Evolutionary conservation across 371 early-diverging fungal species (phyloP).

Genomic region (Dichotomocladium elegans): DNA sequence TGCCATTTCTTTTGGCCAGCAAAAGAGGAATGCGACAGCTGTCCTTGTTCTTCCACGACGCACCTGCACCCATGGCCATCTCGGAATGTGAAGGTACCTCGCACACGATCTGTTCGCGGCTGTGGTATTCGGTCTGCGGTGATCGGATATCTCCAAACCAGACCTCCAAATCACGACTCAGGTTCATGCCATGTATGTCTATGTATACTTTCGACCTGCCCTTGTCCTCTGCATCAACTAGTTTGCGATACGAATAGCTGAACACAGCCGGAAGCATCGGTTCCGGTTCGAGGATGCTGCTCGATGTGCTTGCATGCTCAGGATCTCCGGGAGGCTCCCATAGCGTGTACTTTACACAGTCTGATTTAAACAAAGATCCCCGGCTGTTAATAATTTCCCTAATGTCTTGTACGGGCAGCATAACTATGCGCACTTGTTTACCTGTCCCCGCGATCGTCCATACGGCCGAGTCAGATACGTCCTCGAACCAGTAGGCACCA

Average conservation of each 20-base stretch:
- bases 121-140: constrained; percentile 45
- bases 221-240: not conserved
- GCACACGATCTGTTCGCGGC: constrained; percentile 42
- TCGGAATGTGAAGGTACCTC: constrained; percentile 30
- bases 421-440: too few relatives aligned
- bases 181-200: constrained; percentile 48
- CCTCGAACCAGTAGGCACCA: constrained; percentile 74
- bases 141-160: constrained; percentile 68
- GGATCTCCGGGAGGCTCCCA: constrained; percentile 62
- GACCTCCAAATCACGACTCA: constrained; percentile 59
- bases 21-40: not conserved
- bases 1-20: not conserved
- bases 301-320: too few relatives aligned
- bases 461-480: constrained; percentile 81
- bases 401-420: too few relatives aligned
- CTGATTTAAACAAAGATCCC: too few relatives aligned
- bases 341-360: constrained; percentile 70
- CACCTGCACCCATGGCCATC: not conserved
- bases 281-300: not conserved
- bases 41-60: not conserved
- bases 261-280: not conserved
- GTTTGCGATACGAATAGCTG: constrained; percentile 1
- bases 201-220: not conserved
- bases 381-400: too few relatives aligned
- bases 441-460: constrained; percentile 90